Conservation (phyloP, 2,329 filamentous ascomycete species). For the Periconia sp. region DNA sequence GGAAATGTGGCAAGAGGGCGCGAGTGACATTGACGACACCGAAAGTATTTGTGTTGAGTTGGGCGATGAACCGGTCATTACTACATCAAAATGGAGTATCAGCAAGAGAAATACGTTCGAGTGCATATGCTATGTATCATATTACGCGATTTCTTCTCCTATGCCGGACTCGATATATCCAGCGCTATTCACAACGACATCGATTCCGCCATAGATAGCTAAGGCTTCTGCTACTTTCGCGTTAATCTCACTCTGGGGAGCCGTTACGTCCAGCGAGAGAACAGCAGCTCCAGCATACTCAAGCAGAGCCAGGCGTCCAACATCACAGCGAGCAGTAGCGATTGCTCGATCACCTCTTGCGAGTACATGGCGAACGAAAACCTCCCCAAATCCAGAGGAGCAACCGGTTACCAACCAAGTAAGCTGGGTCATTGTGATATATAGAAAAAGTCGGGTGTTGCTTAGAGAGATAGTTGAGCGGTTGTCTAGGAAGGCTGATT, state of each 20-base stretch:
- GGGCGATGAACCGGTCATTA: constrained; percentile 43
- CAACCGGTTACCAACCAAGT: constrained; percentile 57
- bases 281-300: constrained; percentile 47
- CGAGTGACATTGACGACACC: constrained; percentile 40
- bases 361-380: constrained; percentile 49
- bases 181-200: constrained; percentile 27
- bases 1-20: constrained; percentile 43
- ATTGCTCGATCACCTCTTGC: constrained; percentile 53
- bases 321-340: constrained; percentile 50
- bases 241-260: constrained; percentile 41
- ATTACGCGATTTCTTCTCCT: constrained; percentile 12
- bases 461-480: no score
- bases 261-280: constrained; percentile 53
- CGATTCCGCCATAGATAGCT: constrained; percentile 22
- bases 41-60: constrained; percentile 45
- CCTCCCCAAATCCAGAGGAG: constrained; percentile 55
- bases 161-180: constrained; percentile 18
- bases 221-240: constrained; percentile 37
- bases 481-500: no score
- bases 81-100: background rate
- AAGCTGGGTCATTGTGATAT: constrained; percentile 13
- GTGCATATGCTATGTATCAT: background rate
- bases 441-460: background rate
- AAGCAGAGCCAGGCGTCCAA: constrained; percentile 46
- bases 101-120: background rate